Percentiles rank a stretch among this genome's conserved stretches.
These are phyloP conservation scores for Schrenkiella parvula DNA, from an alignment of 345 rosid genomes.

Conservation along the genomic window DNA sequence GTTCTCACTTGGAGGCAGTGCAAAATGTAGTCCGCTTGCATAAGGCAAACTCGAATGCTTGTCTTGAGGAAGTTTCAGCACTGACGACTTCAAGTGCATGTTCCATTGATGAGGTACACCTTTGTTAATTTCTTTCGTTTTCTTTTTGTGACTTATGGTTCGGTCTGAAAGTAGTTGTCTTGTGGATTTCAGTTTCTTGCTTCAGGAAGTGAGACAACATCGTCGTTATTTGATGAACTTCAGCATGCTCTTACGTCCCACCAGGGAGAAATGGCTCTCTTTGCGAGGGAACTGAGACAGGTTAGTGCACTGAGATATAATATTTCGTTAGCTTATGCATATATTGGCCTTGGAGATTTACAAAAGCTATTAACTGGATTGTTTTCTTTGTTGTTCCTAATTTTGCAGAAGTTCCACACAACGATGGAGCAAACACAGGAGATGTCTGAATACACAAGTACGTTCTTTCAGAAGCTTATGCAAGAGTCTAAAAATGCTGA, in stretches of 20 bases:
- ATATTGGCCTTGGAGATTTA: background rate
- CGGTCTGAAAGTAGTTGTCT: background rate
- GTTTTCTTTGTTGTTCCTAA: slow-evolving; percentile 16
- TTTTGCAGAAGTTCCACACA: slow-evolving; percentile 60
- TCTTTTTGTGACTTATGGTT: background rate
- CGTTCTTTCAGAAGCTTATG: slow-evolving; percentile 57
- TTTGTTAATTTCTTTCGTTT: background rate
- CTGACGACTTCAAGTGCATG: slow-evolving; percentile 51
- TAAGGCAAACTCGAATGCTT: slow-evolving; percentile 72
- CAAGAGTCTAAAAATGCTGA: slow-evolving; percentile 61
- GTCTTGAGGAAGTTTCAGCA: slow-evolving; percentile 71
- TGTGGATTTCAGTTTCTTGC: slow-evolving; percentile 55
- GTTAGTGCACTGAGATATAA: slow-evolving; percentile 34
- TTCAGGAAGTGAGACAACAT: slow-evolving; percentile 51
- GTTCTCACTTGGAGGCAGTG: slow-evolving; percentile 78
- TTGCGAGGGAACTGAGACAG: slow-evolving; percentile 82
- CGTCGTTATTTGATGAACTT: slow-evolving; percentile 73
- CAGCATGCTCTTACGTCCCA: slow-evolving; percentile 61
- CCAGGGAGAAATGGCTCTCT: slow-evolving; percentile 77
- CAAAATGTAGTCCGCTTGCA: slow-evolving; percentile 91
- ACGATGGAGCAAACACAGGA: slow-evolving; percentile 61
- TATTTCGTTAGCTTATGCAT: background rate
- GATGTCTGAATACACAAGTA: slow-evolving; percentile 59
- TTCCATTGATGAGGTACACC: slow-evolving; percentile 63
- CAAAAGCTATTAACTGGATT: background rate